phyloP scores from a whole-genome alignment of 208 protist species.

The Leishmania gerbilli region DNA sequence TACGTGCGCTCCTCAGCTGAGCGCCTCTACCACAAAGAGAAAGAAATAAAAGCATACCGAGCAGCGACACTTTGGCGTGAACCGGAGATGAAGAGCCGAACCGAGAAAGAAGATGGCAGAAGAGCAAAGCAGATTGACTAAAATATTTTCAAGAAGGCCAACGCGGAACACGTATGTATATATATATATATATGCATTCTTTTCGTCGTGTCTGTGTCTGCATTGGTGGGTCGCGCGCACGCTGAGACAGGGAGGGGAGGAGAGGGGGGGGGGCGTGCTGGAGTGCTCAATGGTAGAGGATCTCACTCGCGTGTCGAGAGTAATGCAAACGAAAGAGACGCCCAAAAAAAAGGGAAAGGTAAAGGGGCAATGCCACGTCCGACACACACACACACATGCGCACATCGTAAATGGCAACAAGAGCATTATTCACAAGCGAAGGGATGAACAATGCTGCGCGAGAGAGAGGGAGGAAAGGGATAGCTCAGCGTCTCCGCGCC shows the following conservation, averaged over 20 bases:
- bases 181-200: too few species aligned
- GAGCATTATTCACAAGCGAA: background rate
- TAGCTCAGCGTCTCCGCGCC: background rate
- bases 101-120: background rate
- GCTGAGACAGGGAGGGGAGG: background rate
- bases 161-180: background rate
- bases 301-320: background rate
- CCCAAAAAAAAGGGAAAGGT: background rate
- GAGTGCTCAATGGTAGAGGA: background rate
- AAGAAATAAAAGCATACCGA: background rate
- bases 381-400: background rate
- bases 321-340: background rate
- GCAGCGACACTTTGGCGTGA: background rate
- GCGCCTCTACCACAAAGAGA: background rate
- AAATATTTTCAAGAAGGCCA: background rate
- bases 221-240: background rate
- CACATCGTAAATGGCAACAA: background rate
- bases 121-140: background rate
- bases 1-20: background rate
- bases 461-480: background rate
- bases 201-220: background rate
- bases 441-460: background rate
- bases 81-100: background rate
- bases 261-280: background rate
- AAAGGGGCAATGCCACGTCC: background rate